Percentiles rank a stretch among this genome's conserved stretches.
Evolutionary conservation across 352 stramenopile genomes (phyloP).

Genomic region (Pilasporangium apinafurcum): DNA sequence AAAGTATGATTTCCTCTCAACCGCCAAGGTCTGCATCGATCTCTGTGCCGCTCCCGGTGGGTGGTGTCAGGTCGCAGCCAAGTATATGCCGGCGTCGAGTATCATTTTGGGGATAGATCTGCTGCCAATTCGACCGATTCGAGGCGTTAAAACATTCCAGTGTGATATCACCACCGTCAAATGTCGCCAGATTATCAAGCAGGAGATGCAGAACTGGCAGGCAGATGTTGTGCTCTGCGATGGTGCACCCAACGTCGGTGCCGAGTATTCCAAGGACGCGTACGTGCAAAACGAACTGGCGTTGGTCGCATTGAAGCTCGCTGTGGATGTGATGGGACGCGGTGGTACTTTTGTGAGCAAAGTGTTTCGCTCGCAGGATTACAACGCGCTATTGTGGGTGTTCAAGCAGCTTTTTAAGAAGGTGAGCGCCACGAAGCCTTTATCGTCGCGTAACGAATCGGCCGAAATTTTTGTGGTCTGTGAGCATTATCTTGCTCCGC

Average conservation of each 20-base stretch:
- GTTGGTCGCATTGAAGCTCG: constrained; percentile 95
- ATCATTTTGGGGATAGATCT: constrained; percentile 98
- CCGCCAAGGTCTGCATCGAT: constrained; percentile 97
- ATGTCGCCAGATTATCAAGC: constrained; percentile 89
- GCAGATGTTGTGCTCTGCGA: constrained; percentile 99
- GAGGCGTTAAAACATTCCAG: constrained; percentile 96
- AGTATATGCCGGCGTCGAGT: constrained; percentile 92
- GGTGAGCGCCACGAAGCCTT: constrained; percentile 97
- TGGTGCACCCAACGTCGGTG: constrained; percentile 98
- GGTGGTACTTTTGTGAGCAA: constrained; percentile 94
- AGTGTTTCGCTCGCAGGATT: constrained; percentile 98
- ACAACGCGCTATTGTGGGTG: constrained; percentile 98
- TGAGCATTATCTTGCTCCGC: constrained; percentile 91
- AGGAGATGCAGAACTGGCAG: constrained; percentile 90
- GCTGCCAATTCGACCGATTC: constrained; percentile 96
- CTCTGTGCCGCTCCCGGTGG: constrained; percentile 98
- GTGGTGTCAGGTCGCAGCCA: constrained; percentile 93
- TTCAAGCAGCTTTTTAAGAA: constrained; percentile 99
- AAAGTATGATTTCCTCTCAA: constrained; percentile 97
- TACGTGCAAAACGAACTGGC: constrained; percentile 99
- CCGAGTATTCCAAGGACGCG: constrained; percentile 97
- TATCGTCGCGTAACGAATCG: constrained; percentile 95
- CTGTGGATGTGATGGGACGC: constrained; percentile 94
- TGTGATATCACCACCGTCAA: constrained; percentile 92
- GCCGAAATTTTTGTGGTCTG: constrained; percentile 99